Percentiles rank a stretch among this genome's conserved stretches.
Conservation (phyloP, 805 yeast species). For the Cyberlindnera maritima region DNA sequence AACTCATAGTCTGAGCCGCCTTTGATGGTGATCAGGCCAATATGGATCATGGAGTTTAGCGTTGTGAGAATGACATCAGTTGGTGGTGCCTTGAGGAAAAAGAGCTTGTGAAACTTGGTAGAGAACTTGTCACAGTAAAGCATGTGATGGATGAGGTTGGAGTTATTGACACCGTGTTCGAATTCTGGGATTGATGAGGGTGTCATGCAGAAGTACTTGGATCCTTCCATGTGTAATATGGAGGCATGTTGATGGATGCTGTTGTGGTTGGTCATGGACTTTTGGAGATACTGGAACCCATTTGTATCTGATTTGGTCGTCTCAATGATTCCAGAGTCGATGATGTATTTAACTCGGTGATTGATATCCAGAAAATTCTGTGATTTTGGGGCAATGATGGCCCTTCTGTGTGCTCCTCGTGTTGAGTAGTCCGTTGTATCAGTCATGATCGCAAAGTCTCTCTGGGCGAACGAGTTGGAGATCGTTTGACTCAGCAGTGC, state of each 20-base stretch:
- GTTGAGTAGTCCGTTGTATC: conserved; percentile 5
- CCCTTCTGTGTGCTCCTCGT: conserved; percentile 6
- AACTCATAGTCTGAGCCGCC: conserved; percentile 3
- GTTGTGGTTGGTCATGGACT: conserved; percentile 1
- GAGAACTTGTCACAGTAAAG: background rate
- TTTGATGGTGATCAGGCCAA: conserved; percentile 5
- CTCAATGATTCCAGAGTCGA: conserved; percentile 10
- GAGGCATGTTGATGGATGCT: conserved; percentile 1
- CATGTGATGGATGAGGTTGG: conserved; percentile 3
- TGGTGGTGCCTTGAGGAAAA: conserved; percentile 8
- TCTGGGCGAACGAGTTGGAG: background rate
- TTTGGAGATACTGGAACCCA: conserved; percentile 4
- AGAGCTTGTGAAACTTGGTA: conserved; percentile 1
- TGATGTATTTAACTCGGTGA: conserved; percentile 15
- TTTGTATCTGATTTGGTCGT: conserved; percentile 4
- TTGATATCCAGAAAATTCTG: background rate
- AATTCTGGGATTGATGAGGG: background rate
- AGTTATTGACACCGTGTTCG: conserved; percentile 1
- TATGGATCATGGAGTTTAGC: conserved; percentile 6
- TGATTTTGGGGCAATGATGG: background rate
- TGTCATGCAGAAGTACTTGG: conserved; percentile 12
- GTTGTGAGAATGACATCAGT: background rate
- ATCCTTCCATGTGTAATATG: conserved; percentile 5
- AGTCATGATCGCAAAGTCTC: conserved; percentile 9
- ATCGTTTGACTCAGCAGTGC: background rate